phyloP scores from a whole-genome alignment of 768 basidiomycete genomes.

The Pisolithus marmoratus region DNA sequence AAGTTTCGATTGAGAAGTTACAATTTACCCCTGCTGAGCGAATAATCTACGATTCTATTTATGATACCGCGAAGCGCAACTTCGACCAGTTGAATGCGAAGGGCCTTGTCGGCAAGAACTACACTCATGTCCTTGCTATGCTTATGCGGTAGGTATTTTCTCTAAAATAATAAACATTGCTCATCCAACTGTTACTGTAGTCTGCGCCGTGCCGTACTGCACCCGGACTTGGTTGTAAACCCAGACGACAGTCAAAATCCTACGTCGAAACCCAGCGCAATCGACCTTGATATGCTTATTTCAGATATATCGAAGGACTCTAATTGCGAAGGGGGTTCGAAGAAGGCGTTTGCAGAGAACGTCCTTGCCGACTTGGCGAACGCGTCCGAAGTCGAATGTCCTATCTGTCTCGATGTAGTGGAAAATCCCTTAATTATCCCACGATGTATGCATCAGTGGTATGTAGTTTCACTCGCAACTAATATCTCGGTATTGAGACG shows the following conservation, averaged over 20 bases:
- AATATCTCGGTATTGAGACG: neutral
- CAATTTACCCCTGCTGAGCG: conserved; percentile 77
- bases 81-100: conserved; percentile 78
- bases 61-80: conserved; percentile 67
- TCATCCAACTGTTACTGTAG: conserved; percentile 33
- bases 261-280: conserved; percentile 30
- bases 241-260: conserved; percentile 33
- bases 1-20: conserved; percentile 68
- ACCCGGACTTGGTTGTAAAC: conserved; percentile 76
- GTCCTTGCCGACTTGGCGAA: conserved; percentile 55
- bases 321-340: conserved; percentile 17
- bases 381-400: conserved; percentile 62
- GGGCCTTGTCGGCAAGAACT: conserved; percentile 74
- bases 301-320: conserved; percentile 40
- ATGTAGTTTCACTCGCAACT: conserved; percentile 1
- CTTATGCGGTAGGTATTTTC: conserved; percentile 68
- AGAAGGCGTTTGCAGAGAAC: conserved; percentile 51
- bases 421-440: conserved; percentile 67
- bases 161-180: neutral
- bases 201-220: conserved; percentile 86
- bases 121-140: conserved; percentile 89
- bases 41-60: conserved; percentile 87
- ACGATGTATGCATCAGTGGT: conserved; percentile 75
- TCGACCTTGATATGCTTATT: conserved; percentile 59
- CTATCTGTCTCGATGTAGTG: conserved; percentile 77